Conservation (phyloP, 129 eudicot species). For the Chrysanthemum makinoi region DNA sequence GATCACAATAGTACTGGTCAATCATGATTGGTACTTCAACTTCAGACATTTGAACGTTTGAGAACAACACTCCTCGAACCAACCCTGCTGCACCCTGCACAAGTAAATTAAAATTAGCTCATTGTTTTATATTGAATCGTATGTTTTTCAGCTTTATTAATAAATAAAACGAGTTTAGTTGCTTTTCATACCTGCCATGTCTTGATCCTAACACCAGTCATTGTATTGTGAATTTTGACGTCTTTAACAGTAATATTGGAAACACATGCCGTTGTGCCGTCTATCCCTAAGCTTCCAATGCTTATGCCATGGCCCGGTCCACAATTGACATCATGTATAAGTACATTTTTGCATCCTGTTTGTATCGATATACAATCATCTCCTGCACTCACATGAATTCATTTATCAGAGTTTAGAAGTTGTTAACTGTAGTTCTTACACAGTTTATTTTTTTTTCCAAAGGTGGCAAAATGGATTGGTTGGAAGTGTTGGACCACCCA, state of each 20-base stretch:
- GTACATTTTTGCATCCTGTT: constrained; percentile 86
- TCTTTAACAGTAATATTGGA: constrained; percentile 77
- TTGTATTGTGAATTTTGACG: constrained; percentile 59
- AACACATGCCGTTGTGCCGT: constrained; percentile 74
- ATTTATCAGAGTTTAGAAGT: neutral
- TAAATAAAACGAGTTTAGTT: neutral
- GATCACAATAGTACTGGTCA: constrained; percentile 88
- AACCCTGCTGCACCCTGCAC: constrained; percentile 84
- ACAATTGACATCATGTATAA: constrained; percentile 73
- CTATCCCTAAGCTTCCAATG: constrained; percentile 82
- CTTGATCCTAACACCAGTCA: constrained; percentile 87
- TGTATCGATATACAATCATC: constrained; percentile 97
- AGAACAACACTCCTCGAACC: constrained; percentile 59
- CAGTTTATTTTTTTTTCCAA: neutral
- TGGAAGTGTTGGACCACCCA: neutral
- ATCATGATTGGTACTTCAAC: constrained; percentile 79
- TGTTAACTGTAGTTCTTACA: neutral
- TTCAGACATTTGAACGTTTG: constrained; percentile 67
- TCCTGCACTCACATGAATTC: constrained; percentile 41
- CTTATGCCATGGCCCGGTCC: constrained; percentile 99
- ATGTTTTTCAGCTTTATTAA: too few species aligned
- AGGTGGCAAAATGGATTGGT: neutral
- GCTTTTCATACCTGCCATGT: constrained; percentile 83
- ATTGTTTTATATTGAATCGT: neutral
- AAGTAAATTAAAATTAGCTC: neutral